Conservation (phyloP, 2,329 filamentous ascomycete genomes). For the Akanthomyces dipterigenus region DNA sequence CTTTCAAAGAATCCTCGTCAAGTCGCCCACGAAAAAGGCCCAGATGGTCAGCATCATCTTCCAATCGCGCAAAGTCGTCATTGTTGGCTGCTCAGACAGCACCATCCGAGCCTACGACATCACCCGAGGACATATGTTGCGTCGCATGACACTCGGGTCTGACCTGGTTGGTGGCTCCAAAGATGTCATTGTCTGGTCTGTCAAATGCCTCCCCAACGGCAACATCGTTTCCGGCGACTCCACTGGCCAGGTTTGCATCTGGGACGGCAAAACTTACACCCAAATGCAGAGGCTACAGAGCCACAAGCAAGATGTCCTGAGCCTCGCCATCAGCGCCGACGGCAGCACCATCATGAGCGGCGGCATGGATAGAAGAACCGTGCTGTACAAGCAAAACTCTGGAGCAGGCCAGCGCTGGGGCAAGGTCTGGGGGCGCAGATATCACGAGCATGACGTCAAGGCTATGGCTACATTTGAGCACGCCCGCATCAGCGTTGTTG, state of each 20-base stretch:
- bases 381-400: conserved; percentile 65
- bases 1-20: conserved; percentile 68
- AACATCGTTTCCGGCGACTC: conserved; percentile 95
- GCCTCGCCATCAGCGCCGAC: conserved; percentile 74
- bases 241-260: conserved; percentile 86
- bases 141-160: conserved; percentile 79
- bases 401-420: conserved; percentile 65
- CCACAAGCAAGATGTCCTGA: conserved; percentile 85
- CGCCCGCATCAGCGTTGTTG: conserved; percentile 73
- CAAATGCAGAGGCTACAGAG: conserved; percentile 78
- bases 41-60: conserved; percentile 89
- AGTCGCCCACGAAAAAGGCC: conserved; percentile 74
- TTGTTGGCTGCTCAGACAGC: conserved; percentile 94
- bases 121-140: conserved; percentile 65
- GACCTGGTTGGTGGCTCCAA: conserved; percentile 71
- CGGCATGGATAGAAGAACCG: conserved; percentile 84
- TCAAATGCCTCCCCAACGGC: conserved; percentile 79
- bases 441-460: conserved; percentile 93
- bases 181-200: conserved; percentile 86
- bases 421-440: conserved; percentile 77
- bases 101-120: conserved; percentile 89
- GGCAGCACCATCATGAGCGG: conserved; percentile 80
- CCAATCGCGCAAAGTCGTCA: conserved; percentile 72
- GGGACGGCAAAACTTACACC: conserved; percentile 88
- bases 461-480: conserved; percentile 86